Percentiles rank a stretch among this genome's conserved stretches.
These are phyloP conservation scores for Phoma herbarum DNA, from an alignment of 2,329 filamentous ascomycete genomes.

Conservation along the genomic window DNA sequence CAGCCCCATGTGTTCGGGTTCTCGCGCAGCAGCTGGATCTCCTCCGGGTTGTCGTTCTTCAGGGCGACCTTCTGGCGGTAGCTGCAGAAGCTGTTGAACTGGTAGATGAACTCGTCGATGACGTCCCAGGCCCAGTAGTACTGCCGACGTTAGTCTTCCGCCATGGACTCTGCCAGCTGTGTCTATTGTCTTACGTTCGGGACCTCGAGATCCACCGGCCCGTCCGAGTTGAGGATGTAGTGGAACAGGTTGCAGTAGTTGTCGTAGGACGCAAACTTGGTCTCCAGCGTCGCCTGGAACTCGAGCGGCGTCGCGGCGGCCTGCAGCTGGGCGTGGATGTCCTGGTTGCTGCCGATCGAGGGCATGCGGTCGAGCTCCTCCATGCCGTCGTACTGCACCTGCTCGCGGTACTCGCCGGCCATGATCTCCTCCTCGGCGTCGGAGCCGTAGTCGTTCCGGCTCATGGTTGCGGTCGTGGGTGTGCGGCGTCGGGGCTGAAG, in stretches of 20 bases:
- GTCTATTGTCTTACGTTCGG: conserved; percentile 75
- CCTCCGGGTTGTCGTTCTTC: conserved; percentile 85
- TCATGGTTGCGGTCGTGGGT: conserved; percentile 16
- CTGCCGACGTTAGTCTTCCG: conserved; percentile 57
- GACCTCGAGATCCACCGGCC: conserved; percentile 96
- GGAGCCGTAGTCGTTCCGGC: conserved; percentile 62
- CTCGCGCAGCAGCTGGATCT: conserved; percentile 88
- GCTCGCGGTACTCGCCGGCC: conserved; percentile 86
- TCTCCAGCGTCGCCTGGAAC: conserved; percentile 93
- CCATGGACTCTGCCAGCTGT: background rate
- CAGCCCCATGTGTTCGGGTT: conserved; percentile 99
- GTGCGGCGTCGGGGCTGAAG: conserved; percentile 17
- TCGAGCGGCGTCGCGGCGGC: conserved; percentile 95
- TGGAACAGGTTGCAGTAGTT: conserved; percentile 99
- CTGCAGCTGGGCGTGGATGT: conserved; percentile 90
- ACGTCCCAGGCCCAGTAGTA: conserved; percentile 99
- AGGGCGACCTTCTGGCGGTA: conserved; percentile 93
- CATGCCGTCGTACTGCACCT: conserved; percentile 91
- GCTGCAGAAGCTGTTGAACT: conserved; percentile 99
- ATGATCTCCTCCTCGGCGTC: conserved; percentile 96
- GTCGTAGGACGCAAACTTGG: conserved; percentile 99
- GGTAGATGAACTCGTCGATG: conserved; percentile 99
- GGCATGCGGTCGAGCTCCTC: conserved; percentile 78
- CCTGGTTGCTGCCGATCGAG: conserved; percentile 74
- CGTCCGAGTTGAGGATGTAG: conserved; percentile 98